Evolutionary conservation across 2,329 filamentous ascomycete species (phyloP), one percentile per base, ranked within the genome.

Genomic region (Trichophyton benhamiae): DNA sequence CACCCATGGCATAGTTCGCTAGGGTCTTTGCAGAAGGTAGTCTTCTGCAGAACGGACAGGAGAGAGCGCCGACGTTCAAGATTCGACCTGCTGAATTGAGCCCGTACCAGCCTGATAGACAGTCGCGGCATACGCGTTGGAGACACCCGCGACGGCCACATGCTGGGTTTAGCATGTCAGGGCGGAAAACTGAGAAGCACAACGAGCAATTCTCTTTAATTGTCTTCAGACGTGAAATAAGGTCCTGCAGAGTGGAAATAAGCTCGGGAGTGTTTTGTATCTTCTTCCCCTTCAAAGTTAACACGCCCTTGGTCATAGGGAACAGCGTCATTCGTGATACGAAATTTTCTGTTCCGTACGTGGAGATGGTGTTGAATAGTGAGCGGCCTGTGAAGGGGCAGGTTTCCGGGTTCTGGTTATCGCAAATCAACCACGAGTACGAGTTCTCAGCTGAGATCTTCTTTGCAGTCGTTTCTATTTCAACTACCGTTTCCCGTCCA

Each of bases 1-100:
- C 44, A 17, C 73, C 72, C 59, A 78, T 72, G 0, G 71, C 70
- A 20, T 72, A 71, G 0, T 65, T 64, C 0, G 72, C 68, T 1
- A 79, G 65, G 1, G 72, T 74, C 59, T 70, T 70, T 3, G 74
- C 66, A 1, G 72, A 70, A 0, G 78, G 78, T 49, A 67, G 70
- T 0, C 79, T 74, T 25, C 79, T 72, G 62, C 79, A 82, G 68
- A 82, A 82, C 0, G 79, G 78, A 62, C 79, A 81, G 1, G 67
- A 71, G 3, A 82, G 74, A 0, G 80, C 78, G 0, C 78, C 77
- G 0, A 76, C 66, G 63, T 81, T 80, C 66, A 82, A 74, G 11
- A 80, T 70, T 0, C 67, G 66, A 0, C 79, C 78, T 0, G 71
- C 68, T 0, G 49, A 58, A 65, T 81, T 82, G 62, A 77, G 67